phyloP scores from a whole-genome alignment of 495 filamentous ascomycete genomes.

The Articulospora tetracladia region DNA sequence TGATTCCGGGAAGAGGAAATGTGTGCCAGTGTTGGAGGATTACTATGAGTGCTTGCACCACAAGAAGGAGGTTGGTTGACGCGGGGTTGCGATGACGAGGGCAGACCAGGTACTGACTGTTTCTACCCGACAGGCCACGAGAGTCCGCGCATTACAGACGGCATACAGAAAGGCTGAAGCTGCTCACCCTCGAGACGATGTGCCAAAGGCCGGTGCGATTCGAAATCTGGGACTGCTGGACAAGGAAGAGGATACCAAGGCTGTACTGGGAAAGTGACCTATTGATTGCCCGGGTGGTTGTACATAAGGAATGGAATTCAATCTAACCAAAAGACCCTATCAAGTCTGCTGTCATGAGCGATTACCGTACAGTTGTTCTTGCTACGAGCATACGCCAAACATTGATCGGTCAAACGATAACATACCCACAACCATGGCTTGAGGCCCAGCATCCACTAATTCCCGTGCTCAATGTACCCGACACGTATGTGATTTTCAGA shows the following conservation, averaged over 20 bases:
- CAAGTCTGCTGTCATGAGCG: background rate
- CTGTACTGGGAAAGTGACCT: constrained; percentile 41
- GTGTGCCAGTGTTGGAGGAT: constrained; percentile 83
- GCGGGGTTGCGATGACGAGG: background rate
- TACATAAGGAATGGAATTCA: constrained; percentile 23
- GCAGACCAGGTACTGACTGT: constrained; percentile 11
- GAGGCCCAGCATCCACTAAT: no score
- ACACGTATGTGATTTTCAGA: no score
- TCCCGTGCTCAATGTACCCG: no score
- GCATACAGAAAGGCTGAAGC: constrained; percentile 84
- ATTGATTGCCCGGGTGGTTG: constrained; percentile 4
- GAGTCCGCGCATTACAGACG: constrained; percentile 72
- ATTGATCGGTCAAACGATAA: no score
- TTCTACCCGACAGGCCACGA: constrained; percentile 56
- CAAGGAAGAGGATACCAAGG: constrained; percentile 74
- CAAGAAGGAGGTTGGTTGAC: constrained; percentile 80
- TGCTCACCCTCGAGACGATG: constrained; percentile 70
- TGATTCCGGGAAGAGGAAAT: constrained; percentile 80
- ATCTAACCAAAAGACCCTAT: background rate
- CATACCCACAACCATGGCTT: no score
- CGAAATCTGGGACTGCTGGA: constrained; percentile 77
- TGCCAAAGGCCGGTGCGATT: constrained; percentile 69
- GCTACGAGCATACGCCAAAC: no score
- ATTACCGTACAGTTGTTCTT: background rate
- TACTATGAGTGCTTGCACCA: constrained; percentile 99